Evolutionary conservation across 345 rosid species (phyloP), one percentile per base, ranked within the genome.

Genomic region (Triadica sebifera): DNA sequence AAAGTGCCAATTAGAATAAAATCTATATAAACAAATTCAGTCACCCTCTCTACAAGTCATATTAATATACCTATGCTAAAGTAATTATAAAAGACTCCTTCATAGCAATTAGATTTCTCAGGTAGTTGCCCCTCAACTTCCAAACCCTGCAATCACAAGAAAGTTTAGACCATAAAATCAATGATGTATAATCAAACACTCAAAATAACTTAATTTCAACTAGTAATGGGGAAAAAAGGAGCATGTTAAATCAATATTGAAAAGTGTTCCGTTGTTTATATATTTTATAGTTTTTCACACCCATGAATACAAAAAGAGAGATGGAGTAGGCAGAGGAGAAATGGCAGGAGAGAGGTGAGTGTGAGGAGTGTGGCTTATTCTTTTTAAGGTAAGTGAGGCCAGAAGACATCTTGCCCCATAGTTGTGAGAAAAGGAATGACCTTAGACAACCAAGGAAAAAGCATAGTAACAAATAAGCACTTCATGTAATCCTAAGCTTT

Each of bases 31-130:
- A 65, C 0, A n/a, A 58, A 43, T n/a, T 58, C 61, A 51, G 11
- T 3, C 12, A 41, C 38, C 24, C 62, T 45, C 74, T 68, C 37
- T 34, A 41, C 50, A 73, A 67, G 39, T 64, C 55, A 49, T 71
- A 15, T 19, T 51, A 72, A 38, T 71, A 75, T 84, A 93, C 98
- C 99, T 81, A 96, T 86, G 79, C 99, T 93, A 77, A 88, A 96
- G 82, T 96, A 96, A 82, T 91, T 96, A 78, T 93, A 93, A 73
- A 96, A 93, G 25, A 93, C 93, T 80, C 99, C 97, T 80, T 86
- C 93, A 70, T 90, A 87, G 69, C 86, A 86, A 45, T 77, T 85
- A 53, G 72, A 64, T 43, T 83, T 81, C 72, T 87, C 93, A 47
- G 91, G 91, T 78, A 86, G 62, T 53, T 82, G 80, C 77, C 93